phyloP scores from a whole-genome alignment of 2,329 filamentous ascomycete species.

The Magnaporthiopsis rhizophila region DNA sequence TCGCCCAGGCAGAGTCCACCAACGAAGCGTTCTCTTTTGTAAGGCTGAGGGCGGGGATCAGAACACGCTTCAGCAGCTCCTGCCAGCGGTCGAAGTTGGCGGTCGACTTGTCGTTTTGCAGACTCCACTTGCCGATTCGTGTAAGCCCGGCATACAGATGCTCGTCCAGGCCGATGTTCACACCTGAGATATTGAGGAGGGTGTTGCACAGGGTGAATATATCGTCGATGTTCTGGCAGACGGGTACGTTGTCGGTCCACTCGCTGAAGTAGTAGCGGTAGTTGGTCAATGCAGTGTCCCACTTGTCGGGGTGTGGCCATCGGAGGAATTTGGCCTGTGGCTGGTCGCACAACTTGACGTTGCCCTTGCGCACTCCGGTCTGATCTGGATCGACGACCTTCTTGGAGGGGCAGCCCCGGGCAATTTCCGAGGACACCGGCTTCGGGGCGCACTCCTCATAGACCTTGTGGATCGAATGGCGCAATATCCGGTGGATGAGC shows the following conservation, averaged over 20 bases:
- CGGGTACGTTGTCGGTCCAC: constrained; percentile 86
- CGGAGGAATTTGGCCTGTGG: constrained; percentile 60
- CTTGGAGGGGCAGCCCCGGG: constrained; percentile 33
- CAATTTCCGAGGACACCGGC: constrained; percentile 12
- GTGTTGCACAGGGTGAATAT: constrained; percentile 80
- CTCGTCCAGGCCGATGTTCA: constrained; percentile 81
- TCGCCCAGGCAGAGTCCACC: constrained; percentile 77
- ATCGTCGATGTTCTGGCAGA: constrained; percentile 86
- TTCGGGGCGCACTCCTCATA: constrained; percentile 38
- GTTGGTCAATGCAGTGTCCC: constrained; percentile 43
- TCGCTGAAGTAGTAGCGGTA: constrained; percentile 98
- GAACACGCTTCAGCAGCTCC: constrained; percentile 69
- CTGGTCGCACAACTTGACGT: constrained; percentile 52
- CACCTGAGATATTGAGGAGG: constrained; percentile 75
- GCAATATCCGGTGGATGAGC: constrained; percentile 74
- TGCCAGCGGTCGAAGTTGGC: constrained; percentile 73
- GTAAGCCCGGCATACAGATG: constrained; percentile 71
- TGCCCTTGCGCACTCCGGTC: constrained; percentile 59
- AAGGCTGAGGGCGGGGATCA: constrained; percentile 84
- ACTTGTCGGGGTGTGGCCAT: constrained; percentile 78
- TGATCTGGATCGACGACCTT: constrained; percentile 50
- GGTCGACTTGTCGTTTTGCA: constrained; percentile 61
- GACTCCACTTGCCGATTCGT: constrained; percentile 73
- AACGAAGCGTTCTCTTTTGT: constrained; percentile 76
- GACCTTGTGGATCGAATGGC: constrained; percentile 74